phyloP scores from a whole-genome alignment of 345 rosid genomes.

The Sisymbrium irio region DNA sequence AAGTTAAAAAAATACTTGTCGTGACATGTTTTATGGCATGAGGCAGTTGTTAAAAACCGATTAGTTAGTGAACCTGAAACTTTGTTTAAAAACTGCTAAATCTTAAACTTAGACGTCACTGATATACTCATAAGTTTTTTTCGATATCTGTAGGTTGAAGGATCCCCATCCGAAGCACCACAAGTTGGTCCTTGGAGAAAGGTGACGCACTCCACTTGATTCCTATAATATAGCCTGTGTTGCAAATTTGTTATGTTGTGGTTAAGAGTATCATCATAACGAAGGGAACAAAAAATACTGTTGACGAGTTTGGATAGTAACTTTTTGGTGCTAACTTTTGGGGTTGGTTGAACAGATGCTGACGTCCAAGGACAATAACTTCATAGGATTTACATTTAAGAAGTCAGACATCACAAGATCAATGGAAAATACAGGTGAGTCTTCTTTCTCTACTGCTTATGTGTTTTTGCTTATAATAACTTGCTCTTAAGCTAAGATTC shows the following conservation, averaged over 20 bases:
- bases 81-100: neutral
- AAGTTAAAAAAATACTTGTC: constrained; percentile 37
- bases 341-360: constrained; percentile 65
- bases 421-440: constrained; percentile 71
- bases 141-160: constrained; percentile 52
- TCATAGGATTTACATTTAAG: constrained; percentile 91
- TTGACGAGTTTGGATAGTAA: neutral
- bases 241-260: neutral
- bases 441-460: neutral
- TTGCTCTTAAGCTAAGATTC: neutral
- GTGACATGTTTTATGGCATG: neutral
- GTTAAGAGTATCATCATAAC: neutral
- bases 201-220: constrained; percentile 42
- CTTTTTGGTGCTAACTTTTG: constrained; percentile 4
- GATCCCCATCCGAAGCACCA: constrained; percentile 55
- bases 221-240: neutral
- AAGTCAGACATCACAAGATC: constrained; percentile 81
- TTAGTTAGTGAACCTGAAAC: constrained; percentile 5
- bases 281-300: neutral
- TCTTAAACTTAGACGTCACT: neutral
- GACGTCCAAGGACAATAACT: constrained; percentile 87
- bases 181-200: constrained; percentile 98
- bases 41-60: neutral
- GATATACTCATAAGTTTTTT: constrained; percentile 26
- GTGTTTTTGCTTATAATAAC: neutral